phyloP scores from a whole-genome alignment of 1,284 basidiomycete species.

The Mycena sp. region DNA sequence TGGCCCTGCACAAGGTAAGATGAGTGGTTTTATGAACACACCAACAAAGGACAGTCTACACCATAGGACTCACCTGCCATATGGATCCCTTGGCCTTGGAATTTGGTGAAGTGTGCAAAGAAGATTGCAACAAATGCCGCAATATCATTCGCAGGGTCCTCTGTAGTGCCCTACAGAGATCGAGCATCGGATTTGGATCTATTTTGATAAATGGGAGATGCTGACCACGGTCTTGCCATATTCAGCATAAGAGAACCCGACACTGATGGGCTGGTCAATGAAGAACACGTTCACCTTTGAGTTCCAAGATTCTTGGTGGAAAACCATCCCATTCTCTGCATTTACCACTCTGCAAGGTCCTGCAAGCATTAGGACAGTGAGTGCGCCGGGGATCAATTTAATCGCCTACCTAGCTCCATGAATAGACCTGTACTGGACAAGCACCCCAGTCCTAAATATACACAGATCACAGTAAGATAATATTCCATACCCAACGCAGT shows the following conservation, averaged over 20 bases:
- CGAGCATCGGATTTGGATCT: not conserved
- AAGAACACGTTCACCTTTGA: slow-evolving; percentile 70
- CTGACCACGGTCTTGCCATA: slow-evolving; percentile 68
- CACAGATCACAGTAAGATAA: too few relatives aligned
- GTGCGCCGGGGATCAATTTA: not conserved
- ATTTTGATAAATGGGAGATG: slow-evolving; percentile 28
- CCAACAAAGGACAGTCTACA: slow-evolving; percentile 38
- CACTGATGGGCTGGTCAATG: slow-evolving; percentile 58
- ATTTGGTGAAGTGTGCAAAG: slow-evolving; percentile 76
- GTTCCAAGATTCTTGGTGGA: slow-evolving; percentile 74
- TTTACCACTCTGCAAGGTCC: slow-evolving; percentile 61
- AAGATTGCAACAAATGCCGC: slow-evolving; percentile 77
- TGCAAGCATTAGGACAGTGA: slow-evolving; percentile 14
- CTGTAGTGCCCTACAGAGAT: slow-evolving; percentile 57
- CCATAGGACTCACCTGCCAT: slow-evolving; percentile 80
- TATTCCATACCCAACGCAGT: too few relatives aligned
- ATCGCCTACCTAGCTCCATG: slow-evolving; percentile 64
- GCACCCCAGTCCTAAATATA: slow-evolving; percentile 53
- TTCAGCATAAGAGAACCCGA: slow-evolving; percentile 68
- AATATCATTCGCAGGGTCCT: slow-evolving; percentile 76
- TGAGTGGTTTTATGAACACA: too few relatives aligned
- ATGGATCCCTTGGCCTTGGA: slow-evolving; percentile 74
- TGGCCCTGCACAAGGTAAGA: slow-evolving; percentile 61
- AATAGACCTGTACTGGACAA: slow-evolving; percentile 67
- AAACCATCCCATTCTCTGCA: slow-evolving; percentile 53